Base-by-base conservation (phyloP, 352 stramenopile genomes). In the Phytophthora nicotianae region DNA sequence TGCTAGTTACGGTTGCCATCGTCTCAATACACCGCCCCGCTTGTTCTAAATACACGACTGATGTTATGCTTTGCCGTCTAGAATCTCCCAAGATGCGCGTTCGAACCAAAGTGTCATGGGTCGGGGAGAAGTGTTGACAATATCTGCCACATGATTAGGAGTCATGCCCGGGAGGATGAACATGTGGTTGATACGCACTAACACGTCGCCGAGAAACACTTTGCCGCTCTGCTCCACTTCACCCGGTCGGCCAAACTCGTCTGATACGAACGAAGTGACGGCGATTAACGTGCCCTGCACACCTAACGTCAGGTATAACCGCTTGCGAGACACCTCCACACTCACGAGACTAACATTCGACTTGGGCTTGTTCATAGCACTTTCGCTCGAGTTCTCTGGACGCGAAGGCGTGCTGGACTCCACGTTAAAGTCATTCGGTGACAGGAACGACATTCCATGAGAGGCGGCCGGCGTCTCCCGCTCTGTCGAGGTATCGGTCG, bases 221-320 rank as follows among this genome's bases (percentile, higher is more conserved):
- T 80, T 83, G 29, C 85, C 83, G 49, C 82, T 91, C 26, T 68
- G 49, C 57, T 94, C 83, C 26, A 94, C 81, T 58, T 94, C 85
- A 7, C 85, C 85, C 9, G 41, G 32, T 19, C 75, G 54, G 2
- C 81, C 85, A 33, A 47, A 41, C n/a, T 80, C 65, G n/a, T 83
- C 72, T 9, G 26, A 49, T 16, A 88, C 74, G 23, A 90, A 91
- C 6, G 83, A 87, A 8, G 85, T 88, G 26, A 91, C 64, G 1
- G 72, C 75, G 6, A 91, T 75, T 17, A 74, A 68, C 1, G 68
- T 75, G 13, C 79, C 81, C 32, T 88, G 70, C 3, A 70, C 32
- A 6, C 65, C 76, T 49, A 91, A 70, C 24, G 85, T 91, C 23
- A 93, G 60, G 50, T 75, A 81, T 50, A 93, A 55, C 20, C 81